phyloP scores from a whole-genome alignment of 129 eudicot species.

The Centella asiatica region DNA sequence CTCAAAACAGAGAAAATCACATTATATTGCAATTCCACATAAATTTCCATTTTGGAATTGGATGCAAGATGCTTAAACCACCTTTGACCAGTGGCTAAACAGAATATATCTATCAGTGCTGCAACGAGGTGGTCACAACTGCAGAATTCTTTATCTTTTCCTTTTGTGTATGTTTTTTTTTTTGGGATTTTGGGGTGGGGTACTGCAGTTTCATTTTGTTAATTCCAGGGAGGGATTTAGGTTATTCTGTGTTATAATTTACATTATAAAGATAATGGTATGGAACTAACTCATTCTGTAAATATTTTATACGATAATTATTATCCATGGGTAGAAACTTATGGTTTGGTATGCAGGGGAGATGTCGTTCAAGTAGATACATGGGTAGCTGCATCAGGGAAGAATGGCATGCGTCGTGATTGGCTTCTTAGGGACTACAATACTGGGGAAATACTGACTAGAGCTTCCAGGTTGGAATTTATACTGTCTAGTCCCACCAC shows the following conservation, averaged over 20 bases:
- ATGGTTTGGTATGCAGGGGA: constrained; percentile 49
- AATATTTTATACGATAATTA: not conserved
- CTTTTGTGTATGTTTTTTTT: no score
- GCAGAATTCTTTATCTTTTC: no score
- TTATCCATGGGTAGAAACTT: not conserved
- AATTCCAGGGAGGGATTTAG: not conserved
- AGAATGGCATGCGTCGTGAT: constrained; percentile 91
- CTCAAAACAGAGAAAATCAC: no score
- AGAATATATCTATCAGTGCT: not conserved
- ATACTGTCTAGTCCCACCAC: not conserved
- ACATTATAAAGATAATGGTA: not conserved
- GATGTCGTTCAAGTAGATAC: constrained; percentile 97
- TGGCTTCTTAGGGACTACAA: constrained; percentile 79
- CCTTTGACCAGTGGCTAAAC: no score
- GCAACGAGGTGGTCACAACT: not conserved
- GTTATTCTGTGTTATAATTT: not conserved
- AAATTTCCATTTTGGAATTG: no score
- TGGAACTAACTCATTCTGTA: not conserved
- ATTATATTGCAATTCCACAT: no score
- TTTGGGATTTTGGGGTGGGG: no score
- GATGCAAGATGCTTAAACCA: no score
- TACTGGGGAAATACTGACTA: constrained; percentile 63
- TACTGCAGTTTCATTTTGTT: not conserved
- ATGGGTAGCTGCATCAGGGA: constrained; percentile 87
- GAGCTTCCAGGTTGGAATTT: constrained; percentile 79